Evolutionary conservation across 164 flowering plant genomes (phyloP), one percentile per base, ranked within the genome.

Genomic region (Berberis thunbergii): DNA sequence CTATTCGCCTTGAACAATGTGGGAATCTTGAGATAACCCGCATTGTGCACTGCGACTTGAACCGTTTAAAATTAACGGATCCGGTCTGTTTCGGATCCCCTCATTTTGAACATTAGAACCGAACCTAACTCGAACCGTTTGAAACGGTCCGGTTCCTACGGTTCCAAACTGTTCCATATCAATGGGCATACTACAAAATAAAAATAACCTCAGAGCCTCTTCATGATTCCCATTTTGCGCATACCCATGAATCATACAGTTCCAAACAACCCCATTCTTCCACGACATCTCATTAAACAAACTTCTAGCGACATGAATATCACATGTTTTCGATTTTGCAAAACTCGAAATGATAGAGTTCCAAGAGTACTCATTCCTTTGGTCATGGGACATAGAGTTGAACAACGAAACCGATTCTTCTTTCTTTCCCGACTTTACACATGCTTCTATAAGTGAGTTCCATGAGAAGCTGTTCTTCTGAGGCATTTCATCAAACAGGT

Each of bases 401-500:
- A 91, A 88, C 58, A 84, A 41, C 57, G 74, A 64, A 39, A 88
- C 44, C 0, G 85, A 71, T 45, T 59, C 72, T 0, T 54, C 58
- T 1, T 26, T 63, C 6, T 67, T 53, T 38, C 85, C 87, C 1
- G 69, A 63, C 43, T 75, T 83, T 72, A 84, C 66, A 53, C 78
- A 76, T 10, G 83, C 90, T 57, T 90, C 94, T 41, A 87, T 70
- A 74, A 90, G 59, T 2, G 86, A 75, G 59, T 87, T 90, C 91
- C 94, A 87, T 2, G 94, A 68, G 75, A 86, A 87, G 49, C 64
- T 70, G 62, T 87, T 87, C 73, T 77, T 75, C 0, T 81, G 68
- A 4, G 85, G 79, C 87, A 86, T 87, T 76, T 86, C 92, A 10
- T 81, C 91, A 62, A 90, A 86, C 81, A 87, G 49, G 1, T 41